Evolutionary conservation across 2,329 filamentous ascomycete genomes (phyloP), one percentile per base, ranked within the genome.

Genomic region (Fusarium chlamydosporum): DNA sequence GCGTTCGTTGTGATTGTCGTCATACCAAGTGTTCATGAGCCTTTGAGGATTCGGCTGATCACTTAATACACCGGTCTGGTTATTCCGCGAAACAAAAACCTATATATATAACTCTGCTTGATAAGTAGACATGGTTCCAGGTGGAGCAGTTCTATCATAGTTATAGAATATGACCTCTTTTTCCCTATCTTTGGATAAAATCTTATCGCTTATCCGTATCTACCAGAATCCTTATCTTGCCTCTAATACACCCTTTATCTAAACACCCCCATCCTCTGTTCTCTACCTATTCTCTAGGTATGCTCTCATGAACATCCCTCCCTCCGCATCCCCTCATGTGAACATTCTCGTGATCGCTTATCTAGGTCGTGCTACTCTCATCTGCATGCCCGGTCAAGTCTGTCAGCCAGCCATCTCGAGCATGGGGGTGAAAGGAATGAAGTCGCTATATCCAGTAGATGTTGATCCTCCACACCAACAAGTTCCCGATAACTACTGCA

Each of bases 291-390:
- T 23, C n/a, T 40, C 31, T 23, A 23, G 23, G 23, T 53, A 48
- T 46, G 40, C 23, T 18, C 41, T 29, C 16, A 29, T 45, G 41
- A 45, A 29, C 41, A 16, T 41, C 40, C 26, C 7, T 45, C 16
- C 26, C 26, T 45, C 41, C 11, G 57, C 29, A 23, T 16, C 31
- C 40, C 33, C 33, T 63, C 45, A 47, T 60, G 41, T 60, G 65
- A 64, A 46, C 27, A 59, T 20, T 18, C 53, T 67, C 53, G 40
- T 68, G 56, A 52, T 62, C 43, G 65, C 48, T 61, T 67, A 69
- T 69, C 62, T 67, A 38, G 48, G 26, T 41, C 40, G 40, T 40
- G 29, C 16, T 50, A 23, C 33, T 45, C 45, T 42, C 29, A 43
- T 34, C 40, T 67, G 37, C 23, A 20, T 23, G 7, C 27, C 40